Percentiles rank a stretch among this genome's conserved stretches.
Conservation (phyloP, 225 moss, liverwort and hornwort species). For the Neckera pumila region DNA sequence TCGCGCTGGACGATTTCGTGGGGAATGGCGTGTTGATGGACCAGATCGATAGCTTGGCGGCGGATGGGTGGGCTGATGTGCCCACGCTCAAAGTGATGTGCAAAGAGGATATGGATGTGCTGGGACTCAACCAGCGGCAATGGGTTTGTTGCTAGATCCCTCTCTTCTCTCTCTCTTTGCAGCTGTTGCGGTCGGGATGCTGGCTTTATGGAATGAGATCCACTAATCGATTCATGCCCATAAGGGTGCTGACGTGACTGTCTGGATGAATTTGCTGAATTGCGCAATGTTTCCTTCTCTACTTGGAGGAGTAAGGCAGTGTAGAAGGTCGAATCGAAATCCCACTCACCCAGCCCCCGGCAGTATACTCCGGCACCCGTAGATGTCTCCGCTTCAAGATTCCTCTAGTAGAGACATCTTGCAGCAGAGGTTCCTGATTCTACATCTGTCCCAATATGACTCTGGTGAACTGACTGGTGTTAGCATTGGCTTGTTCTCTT, state of each 20-base stretch:
- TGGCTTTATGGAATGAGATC: not conserved
- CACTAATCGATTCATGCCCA: not conserved
- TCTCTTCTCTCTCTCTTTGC: not conserved
- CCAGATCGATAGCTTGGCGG: slow-evolving; percentile 19
- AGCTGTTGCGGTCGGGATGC: not conserved
- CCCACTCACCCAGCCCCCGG: not conserved
- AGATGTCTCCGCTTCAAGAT: not conserved
- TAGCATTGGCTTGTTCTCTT: not conserved
- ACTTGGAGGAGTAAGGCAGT: not conserved
- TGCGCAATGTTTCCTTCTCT: not conserved
- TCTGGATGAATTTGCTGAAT: not conserved
- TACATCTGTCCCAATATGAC: not conserved
- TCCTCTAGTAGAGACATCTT: not conserved
- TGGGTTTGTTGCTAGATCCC: slow-evolving; percentile 24
- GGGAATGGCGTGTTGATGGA: slow-evolving; percentile 58
- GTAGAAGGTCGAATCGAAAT: not conserved
- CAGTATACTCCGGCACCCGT: not conserved
- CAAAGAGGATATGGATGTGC: slow-evolving; percentile 57
- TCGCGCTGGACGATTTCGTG: slow-evolving; percentile 57
- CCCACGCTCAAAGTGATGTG: slow-evolving; percentile 80
- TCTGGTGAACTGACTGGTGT: not conserved
- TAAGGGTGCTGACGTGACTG: not conserved
- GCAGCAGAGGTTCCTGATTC: not conserved
- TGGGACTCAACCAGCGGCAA: slow-evolving; percentile 41
- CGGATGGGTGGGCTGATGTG: slow-evolving; percentile 83